These are phyloP conservation scores for Penicillium sp. DNA, from an alignment of 2,329 filamentous ascomycete genomes.

Conservation along the genomic window DNA sequence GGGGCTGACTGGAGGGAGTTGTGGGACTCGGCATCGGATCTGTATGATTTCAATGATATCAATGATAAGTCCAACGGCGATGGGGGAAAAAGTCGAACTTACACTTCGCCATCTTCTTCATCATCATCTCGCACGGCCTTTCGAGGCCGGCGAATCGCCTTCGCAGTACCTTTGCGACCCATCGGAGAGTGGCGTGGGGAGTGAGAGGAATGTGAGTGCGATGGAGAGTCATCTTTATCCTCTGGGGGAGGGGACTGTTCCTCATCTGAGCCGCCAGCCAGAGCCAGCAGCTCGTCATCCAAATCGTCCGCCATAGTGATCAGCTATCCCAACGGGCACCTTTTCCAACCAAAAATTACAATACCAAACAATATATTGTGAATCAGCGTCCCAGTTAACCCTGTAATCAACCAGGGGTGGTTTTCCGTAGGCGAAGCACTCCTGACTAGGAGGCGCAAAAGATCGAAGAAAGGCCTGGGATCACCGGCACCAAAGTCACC, in stretches of 20 bases:
- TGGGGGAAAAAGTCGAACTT: slow-evolving; percentile 46
- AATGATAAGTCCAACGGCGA: slow-evolving; percentile 3
- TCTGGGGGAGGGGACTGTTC: slow-evolving; percentile 55
- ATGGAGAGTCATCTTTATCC: slow-evolving; percentile 57
- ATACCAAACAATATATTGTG: neutral
- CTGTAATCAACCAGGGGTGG: neutral
- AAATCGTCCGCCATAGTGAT: slow-evolving; percentile 73
- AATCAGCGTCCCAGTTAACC: neutral
- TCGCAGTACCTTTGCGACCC: slow-evolving; percentile 48
- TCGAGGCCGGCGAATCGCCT: slow-evolving; percentile 42
- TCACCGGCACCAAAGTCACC: slow-evolving; percentile 3
- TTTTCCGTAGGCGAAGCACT: neutral
- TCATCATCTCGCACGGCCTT: slow-evolving; percentile 57
- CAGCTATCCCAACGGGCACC: slow-evolving; percentile 2
- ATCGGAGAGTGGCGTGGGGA: slow-evolving; percentile 43
- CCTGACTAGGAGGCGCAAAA: slow-evolving; percentile 24
- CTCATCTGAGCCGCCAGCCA: slow-evolving; percentile 69
- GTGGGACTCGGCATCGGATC: slow-evolving; percentile 67
- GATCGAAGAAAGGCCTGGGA: slow-evolving; percentile 8
- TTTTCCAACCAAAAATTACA: neutral
- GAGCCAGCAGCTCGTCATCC: slow-evolving; percentile 88
- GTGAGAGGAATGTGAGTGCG: slow-evolving; percentile 51
- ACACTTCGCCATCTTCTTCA: slow-evolving; percentile 80
- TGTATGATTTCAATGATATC: slow-evolving; percentile 34
- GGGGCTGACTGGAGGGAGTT: slow-evolving; percentile 77